Evolutionary conservation across 2,329 filamentous ascomycete genomes (phyloP), one percentile per base, ranked within the genome.

Genomic region (Alternaria triticimaculans): DNA sequence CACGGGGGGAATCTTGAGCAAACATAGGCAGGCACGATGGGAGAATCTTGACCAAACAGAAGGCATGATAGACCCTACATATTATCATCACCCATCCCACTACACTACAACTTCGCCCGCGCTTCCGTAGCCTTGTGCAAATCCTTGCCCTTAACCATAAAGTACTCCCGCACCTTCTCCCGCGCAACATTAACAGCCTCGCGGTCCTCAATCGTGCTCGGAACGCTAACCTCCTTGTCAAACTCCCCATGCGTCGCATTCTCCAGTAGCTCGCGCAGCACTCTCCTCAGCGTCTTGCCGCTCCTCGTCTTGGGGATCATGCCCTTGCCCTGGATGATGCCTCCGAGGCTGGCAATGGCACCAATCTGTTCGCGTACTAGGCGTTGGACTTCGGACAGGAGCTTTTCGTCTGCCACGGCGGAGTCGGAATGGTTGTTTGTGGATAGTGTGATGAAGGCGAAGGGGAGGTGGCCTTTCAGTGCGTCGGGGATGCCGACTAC

Each of bases 291-390:
- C 5, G 93, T 97, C 86, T 97, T 98, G 26, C 95, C 95, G n/a
- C 90, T 93, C 26, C 94, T 83, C 15, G 95, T 97, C 83, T 94
- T 94, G 6, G 95, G 94, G 56, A 97, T 97, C 86, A 97, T 94
- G 15, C 90, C 90, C 69, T 89, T 89, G 43, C 92, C 92, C 68
- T 93, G 92, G 56, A 97, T 91, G 74, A 97, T 91, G 3, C 94
- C 94, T 9, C 93, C 93, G 0, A 98, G 85, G 2, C 88, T 88
- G 2, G 95, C 94, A 67, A 98, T 97, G 21, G 92, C 89, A 7
- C 94, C 94, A 58, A 98, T 96, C 73, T 96, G 92, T 33, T 86
- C 84, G 25, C 94, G 89, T 4, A 97, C 90, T 4, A 90, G 85
- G 28, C 80, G 81, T 71, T 96, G 92, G 44, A 96, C 88, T 77